Evolutionary conservation across 306 rosid genomes (phyloP), one percentile per base, ranked within the genome.

Genomic region (Oxytropis ochrocephala): DNA sequence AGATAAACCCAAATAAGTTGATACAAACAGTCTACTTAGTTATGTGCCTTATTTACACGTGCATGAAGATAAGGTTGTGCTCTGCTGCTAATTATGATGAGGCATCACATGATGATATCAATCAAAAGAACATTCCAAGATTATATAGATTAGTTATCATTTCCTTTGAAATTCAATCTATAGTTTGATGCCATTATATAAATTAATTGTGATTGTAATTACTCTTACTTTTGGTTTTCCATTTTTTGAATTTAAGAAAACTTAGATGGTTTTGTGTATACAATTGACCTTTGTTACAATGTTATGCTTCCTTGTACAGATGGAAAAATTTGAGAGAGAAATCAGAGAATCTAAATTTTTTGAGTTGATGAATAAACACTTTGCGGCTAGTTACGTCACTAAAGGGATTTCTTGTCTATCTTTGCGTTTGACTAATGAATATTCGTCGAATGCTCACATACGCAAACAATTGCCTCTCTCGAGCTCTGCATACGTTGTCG

Each of bases 381-480:
- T 89, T 50, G 99, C 96, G 9, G 97, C 99, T 60, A 95, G 95
- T 82, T 95, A 97, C 7, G 39, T 95, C 70, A 97, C 99, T 61
- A 95, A 89, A 80, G 96, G 97, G 75, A 89, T 95, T 77, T 91
- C 91, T 74, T 95, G 99, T 60, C 83, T 95, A 58, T 87, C 99
- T 69, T 85, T 95, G 81, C 99, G 97, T 50, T 85, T 95, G 86
- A 95, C 99, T 24, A 97, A 95, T 86, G 99, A 95, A 84, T 95
- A 95, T 74, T 91, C 99, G 6, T 95, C 99, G 39, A 95, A 91
- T 81, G 99, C 99, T 41, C 96, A 89, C 71, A 96, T 97, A 7
- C 96, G 99, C 46, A 95, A 86, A 79, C 99, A 95, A 69, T 79
- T 95, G 84, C 99, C 99, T 65, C 92, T 60, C 96, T 97, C 4